Conservation (phyloP, 768 basidiomycete species). For the Auriscalpium vulgare region DNA sequence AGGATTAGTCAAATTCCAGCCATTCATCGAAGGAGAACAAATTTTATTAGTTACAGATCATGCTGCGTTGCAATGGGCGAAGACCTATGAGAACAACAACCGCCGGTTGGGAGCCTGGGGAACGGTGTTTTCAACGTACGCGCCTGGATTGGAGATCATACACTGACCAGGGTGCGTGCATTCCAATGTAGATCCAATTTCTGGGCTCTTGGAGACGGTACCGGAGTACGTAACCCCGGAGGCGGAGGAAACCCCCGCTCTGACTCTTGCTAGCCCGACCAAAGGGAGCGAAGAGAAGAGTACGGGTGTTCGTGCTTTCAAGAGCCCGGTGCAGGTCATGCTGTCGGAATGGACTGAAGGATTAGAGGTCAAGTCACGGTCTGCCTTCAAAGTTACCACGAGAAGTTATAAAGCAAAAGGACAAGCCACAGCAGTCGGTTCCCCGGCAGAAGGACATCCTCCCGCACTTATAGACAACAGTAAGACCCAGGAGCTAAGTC, state of each 20-base stretch:
- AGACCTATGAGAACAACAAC: conserved; percentile 20
- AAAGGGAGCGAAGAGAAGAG: background rate
- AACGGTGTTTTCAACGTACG: conserved; percentile 24
- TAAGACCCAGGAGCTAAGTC: no score
- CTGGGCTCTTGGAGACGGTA: conserved; percentile 8
- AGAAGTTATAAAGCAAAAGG: no score
- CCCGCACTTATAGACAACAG: no score
- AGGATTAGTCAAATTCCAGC: conserved; percentile 29
- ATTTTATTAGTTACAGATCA: conserved; percentile 21
- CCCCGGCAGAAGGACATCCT: no score
- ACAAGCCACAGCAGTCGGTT: no score
- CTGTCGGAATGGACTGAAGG: background rate
- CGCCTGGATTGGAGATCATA: conserved; percentile 21
- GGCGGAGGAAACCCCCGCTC: background rate
- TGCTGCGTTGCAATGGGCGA: conserved; percentile 18
- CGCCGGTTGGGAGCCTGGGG: conserved; percentile 24
- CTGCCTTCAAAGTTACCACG: no score
- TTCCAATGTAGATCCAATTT: conserved; percentile 25
- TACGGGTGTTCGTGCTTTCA: background rate
- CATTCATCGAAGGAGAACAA: conserved; percentile 28
- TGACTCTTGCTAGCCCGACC: background rate
- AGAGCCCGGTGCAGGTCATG: background rate
- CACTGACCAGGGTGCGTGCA: conserved; percentile 27
- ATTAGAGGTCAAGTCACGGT: background rate
- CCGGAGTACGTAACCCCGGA: background rate